Evolutionary conservation across 768 basidiomycete species (phyloP).

Genomic region (Suillus americanus): DNA sequence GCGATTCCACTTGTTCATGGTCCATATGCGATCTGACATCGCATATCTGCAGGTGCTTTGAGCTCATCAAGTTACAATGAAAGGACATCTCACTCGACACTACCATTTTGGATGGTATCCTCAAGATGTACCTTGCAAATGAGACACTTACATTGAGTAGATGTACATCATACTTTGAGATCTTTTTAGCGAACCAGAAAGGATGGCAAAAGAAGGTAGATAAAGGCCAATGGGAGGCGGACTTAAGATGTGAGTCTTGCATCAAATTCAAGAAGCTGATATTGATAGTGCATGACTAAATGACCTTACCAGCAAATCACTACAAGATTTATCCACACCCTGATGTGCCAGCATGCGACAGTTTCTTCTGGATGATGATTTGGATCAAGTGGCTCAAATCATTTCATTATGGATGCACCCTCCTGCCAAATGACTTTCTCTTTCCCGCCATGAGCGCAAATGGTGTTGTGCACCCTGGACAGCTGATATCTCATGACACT

Average conservation of each 20-base stretch:
- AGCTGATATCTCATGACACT: conserved; percentile 22
- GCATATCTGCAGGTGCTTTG: conserved; percentile 28
- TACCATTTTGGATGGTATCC: not conserved
- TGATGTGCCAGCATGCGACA: not conserved
- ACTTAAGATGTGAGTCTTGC: conserved; percentile 11
- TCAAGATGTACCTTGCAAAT: conserved; percentile 6
- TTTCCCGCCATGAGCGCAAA: conserved; percentile 25
- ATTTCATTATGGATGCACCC: conserved; percentile 1
- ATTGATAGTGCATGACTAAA: not conserved
- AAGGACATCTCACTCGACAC: conserved; percentile 19
- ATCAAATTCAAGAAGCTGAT: not conserved
- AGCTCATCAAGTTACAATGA: conserved; percentile 25
- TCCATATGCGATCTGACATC: not conserved
- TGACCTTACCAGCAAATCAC: conserved; percentile 6
- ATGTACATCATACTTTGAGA: conserved; percentile 16
- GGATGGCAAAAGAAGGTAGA: conserved; percentile 25
- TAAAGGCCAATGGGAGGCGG: conserved; percentile 23
- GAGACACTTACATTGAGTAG: conserved; percentile 10
- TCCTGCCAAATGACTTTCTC: conserved; percentile 17
- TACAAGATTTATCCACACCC: not conserved
- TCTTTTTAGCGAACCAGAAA: conserved; percentile 22
- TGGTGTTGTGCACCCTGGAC: conserved; percentile 21
- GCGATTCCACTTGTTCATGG: not conserved
- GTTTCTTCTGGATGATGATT: not conserved
- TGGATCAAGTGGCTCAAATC: conserved; percentile 8